Conservation (phyloP, 257 asterid genomes). For the Primulina huaijiensis region DNA sequence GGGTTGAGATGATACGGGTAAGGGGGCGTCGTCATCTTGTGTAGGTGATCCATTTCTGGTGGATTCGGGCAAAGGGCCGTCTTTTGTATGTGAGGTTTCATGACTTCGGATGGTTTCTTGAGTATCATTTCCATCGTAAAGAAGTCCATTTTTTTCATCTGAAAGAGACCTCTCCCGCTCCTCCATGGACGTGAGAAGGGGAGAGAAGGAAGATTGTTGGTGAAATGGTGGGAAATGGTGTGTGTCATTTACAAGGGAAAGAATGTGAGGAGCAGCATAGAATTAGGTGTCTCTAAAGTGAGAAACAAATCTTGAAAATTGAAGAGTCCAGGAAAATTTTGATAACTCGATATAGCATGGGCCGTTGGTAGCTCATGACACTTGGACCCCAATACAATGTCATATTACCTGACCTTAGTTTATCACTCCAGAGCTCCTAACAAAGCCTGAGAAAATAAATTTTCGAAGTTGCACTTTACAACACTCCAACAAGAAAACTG, state of each 20-base stretch:
- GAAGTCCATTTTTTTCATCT: background rate
- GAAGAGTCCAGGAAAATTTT: background rate
- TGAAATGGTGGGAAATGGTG: slow-evolving; percentile 6
- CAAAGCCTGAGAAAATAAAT: too few relatives aligned
- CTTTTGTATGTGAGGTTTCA: slow-evolving; percentile 4
- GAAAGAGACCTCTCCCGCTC: slow-evolving; percentile 26
- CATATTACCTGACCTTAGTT: too few relatives aligned
- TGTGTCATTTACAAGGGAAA: background rate
- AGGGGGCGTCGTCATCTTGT: background rate
- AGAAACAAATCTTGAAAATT: background rate
- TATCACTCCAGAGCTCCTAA: background rate
- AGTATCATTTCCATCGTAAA: background rate
- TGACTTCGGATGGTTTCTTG: background rate
- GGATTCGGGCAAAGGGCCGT: background rate
- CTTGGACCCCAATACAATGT: too few relatives aligned
- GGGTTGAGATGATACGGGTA: slow-evolving; percentile 14
- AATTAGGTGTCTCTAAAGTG: background rate
- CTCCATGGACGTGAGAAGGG: slow-evolving; percentile 37
- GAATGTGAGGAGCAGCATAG: background rate
- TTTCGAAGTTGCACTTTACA: too few relatives aligned
- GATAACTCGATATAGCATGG: too few relatives aligned
- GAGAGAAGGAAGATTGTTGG: background rate
- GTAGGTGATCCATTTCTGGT: background rate
- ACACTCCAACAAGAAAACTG: too few relatives aligned
- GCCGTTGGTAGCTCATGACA: too few relatives aligned